phyloP scores from a whole-genome alignment of 2,329 filamentous ascomycete genomes.

The Hymenoscyphus infarciens region DNA sequence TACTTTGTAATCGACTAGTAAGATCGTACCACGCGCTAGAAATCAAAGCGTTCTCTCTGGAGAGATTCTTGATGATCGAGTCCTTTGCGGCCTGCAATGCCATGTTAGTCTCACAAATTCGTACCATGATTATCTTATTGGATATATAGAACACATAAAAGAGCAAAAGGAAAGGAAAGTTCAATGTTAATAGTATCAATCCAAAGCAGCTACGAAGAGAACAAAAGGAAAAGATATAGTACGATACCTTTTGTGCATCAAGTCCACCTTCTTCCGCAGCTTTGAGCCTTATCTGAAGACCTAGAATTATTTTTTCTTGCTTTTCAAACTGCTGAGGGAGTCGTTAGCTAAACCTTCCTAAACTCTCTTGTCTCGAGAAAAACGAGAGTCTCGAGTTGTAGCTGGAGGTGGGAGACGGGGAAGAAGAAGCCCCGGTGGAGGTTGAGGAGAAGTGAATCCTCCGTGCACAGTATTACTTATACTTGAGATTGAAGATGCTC shows the following conservation, averaged over 20 bases:
- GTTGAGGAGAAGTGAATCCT: background rate
- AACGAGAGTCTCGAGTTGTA: background rate
- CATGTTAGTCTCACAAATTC: background rate
- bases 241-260: conserved; percentile 34
- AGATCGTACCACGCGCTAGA: conserved; percentile 85
- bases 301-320: conserved; percentile 28
- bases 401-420: background rate
- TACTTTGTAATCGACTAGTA: conserved; percentile 73
- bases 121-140: background rate
- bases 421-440: background rate
- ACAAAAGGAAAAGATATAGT: conserved; percentile 18
- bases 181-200: background rate
- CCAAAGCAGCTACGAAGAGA: conserved; percentile 8
- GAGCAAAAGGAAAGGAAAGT: background rate
- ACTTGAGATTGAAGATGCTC: background rate
- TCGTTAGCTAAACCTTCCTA: conserved; percentile 22
- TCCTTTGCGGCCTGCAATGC: conserved; percentile 30
- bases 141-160: background rate
- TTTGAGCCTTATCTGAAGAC: conserved; percentile 32
- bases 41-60: conserved; percentile 75
- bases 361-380: background rate
- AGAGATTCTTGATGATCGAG: conserved; percentile 52
- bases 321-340: conserved; percentile 28
- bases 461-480: background rate
- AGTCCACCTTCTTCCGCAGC: conserved; percentile 25